Evolutionary conservation across 192 early-diverging fungal species (phyloP).

Genomic region (Backusella morwellensis): DNA sequence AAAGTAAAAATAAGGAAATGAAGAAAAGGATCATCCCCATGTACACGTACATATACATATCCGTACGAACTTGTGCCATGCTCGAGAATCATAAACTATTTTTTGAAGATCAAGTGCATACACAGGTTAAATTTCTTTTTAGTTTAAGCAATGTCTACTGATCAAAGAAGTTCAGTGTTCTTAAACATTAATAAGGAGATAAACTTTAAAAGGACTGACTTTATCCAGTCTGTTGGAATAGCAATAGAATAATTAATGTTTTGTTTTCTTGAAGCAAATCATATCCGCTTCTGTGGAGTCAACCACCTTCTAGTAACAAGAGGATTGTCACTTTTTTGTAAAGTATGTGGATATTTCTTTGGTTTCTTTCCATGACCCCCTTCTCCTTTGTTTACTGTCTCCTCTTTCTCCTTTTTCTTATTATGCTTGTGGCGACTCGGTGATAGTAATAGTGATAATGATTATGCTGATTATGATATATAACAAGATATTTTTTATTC

Average conservation of each 20-base stretch:
- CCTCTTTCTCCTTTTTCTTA: not conserved
- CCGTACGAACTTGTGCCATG: not conserved
- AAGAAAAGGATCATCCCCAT: not conserved
- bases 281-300: not conserved
- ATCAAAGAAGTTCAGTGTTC: not conserved
- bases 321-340: not conserved
- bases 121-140: not conserved
- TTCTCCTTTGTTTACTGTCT: not conserved
- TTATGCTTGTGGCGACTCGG: not conserved
- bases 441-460: not conserved
- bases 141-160: not conserved
- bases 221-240: not conserved
- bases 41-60: not conserved
- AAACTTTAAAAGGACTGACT: not conserved
- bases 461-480: not conserved
- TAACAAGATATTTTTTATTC: not conserved
- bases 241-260: not conserved
- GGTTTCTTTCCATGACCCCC: too few species aligned
- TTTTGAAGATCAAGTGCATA: not conserved
- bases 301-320: not conserved
- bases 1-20: not conserved
- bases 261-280: not conserved
- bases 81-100: not conserved
- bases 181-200: not conserved
- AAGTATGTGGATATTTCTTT: not conserved